phyloP scores from a whole-genome alignment of 1,139 yeast species.

The Saccharomyces hybrid region DNA sequence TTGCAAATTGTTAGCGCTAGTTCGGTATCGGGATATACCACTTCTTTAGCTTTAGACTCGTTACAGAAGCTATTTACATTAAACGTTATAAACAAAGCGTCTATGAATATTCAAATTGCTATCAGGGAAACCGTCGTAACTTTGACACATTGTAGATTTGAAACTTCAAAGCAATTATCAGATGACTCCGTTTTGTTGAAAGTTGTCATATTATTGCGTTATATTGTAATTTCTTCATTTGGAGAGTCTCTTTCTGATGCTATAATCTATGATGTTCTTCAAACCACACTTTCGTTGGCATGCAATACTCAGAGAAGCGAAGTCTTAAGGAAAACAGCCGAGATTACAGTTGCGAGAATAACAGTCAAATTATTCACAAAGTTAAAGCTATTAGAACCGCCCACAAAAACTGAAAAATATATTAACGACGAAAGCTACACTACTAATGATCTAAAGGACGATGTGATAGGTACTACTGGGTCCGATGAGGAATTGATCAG shows the following conservation, averaged over 20 bases:
- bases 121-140: slow-evolving; percentile 51
- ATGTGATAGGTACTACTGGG: slow-evolving; percentile 22
- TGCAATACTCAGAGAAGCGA: slow-evolving; percentile 88
- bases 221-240: slow-evolving; percentile 51
- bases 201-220: slow-evolving; percentile 67
- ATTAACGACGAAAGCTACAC: slow-evolving; percentile 30
- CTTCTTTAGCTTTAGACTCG: slow-evolving; percentile 69
- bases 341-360: slow-evolving; percentile 66
- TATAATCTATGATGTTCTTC: slow-evolving; percentile 76
- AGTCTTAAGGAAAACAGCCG: slow-evolving; percentile 80
- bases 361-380: slow-evolving; percentile 60
- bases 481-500: not conserved
- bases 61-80: slow-evolving; percentile 60
- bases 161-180: slow-evolving; percentile 84
- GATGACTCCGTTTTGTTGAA: slow-evolving; percentile 86
- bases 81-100: slow-evolving; percentile 39
- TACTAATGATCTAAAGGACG: slow-evolving; percentile 26
- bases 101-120: slow-evolving; percentile 41
- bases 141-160: slow-evolving; percentile 86
- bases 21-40: slow-evolving; percentile 74
- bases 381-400: slow-evolving; percentile 48
- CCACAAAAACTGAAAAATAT: slow-evolving; percentile 23
- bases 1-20: slow-evolving; percentile 75
- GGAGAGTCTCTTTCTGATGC: slow-evolving; percentile 66
- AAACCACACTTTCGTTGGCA: slow-evolving; percentile 86